A percentile compares a stretch with the other conserved stretches of the same genome.
Evolutionary conservation across 768 basidiomycete species (phyloP).

Genomic region (Favolaschia claudopus): DNA sequence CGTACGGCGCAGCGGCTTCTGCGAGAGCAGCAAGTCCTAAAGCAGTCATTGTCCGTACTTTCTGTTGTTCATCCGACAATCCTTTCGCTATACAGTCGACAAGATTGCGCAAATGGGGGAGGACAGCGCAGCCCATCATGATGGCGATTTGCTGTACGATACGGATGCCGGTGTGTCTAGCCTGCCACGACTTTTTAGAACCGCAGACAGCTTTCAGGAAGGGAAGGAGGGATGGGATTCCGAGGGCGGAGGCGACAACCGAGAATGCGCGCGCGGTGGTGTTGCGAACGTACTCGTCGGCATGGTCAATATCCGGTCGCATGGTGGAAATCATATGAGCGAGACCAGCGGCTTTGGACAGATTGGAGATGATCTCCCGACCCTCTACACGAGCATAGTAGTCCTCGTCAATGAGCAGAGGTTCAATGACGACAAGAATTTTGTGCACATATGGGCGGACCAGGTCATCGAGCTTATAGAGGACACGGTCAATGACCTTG

Average conservation of each 20-base stretch:
- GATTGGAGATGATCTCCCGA: slow-evolving; percentile 98
- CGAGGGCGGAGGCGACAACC: slow-evolving; percentile 97
- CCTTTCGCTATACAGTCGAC: slow-evolving; percentile 97
- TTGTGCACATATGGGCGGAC: slow-evolving; percentile 99
- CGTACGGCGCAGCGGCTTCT: slow-evolving; percentile 97
- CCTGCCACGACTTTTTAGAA: slow-evolving; percentile 99
- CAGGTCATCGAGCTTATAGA: slow-evolving; percentile 98
- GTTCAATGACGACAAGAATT: slow-evolving; percentile 99
- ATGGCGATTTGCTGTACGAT: slow-evolving; percentile 99
- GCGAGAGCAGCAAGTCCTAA: slow-evolving; percentile 92
- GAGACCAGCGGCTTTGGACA: slow-evolving; percentile 97
- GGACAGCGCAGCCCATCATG: slow-evolving; percentile 99
- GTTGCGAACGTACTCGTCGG: slow-evolving; percentile 98
- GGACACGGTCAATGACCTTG: slow-evolving; percentile 97
- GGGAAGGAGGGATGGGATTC: slow-evolving; percentile 95
- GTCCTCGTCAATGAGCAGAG: slow-evolving; percentile 97
- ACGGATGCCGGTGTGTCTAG: slow-evolving; percentile 98
- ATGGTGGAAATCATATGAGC: slow-evolving; percentile 99
- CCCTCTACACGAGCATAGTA: slow-evolving; percentile 97
- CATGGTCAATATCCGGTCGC: slow-evolving; percentile 99
- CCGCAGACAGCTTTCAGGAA: slow-evolving; percentile 99
- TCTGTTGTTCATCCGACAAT: slow-evolving; percentile 93
- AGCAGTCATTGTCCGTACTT: slow-evolving; percentile 96
- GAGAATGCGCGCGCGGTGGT: slow-evolving; percentile 99
- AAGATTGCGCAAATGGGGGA: slow-evolving; percentile 95